Conservation (phyloP, 371 early-diverging fungal genomes). For the Dichotomocladium elegans region DNA sequence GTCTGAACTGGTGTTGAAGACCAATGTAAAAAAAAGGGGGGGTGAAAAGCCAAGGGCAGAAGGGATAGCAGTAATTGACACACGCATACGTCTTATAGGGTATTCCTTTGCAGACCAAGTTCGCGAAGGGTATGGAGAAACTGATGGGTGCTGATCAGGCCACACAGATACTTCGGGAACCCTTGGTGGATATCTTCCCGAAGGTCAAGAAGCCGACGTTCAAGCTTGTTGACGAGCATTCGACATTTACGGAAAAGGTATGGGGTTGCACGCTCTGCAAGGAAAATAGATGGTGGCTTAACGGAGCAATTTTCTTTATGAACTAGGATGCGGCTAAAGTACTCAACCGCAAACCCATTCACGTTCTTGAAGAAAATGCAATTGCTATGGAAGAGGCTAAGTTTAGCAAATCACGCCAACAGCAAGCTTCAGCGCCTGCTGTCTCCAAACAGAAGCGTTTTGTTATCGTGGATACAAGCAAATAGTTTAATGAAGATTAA, state of each 20-base stretch:
- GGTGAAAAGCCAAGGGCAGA: background rate
- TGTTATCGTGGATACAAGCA: conserved; percentile 42
- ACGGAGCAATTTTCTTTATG: background rate
- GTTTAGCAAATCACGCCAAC: conserved; percentile 16
- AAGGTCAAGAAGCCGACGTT: conserved; percentile 74
- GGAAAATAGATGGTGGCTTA: background rate
- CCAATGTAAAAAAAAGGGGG: conserved; percentile 39
- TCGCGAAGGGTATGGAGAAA: conserved; percentile 79
- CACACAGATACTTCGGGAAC: conserved; percentile 46
- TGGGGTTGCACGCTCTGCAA: background rate
- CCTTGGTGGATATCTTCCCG: conserved; percentile 57
- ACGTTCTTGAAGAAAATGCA: conserved; percentile 52
- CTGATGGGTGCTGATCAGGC: conserved; percentile 63
- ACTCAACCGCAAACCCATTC: conserved; percentile 71
- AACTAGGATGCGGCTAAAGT: conserved; percentile 75
- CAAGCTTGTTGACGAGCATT: conserved; percentile 76
- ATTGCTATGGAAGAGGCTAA: conserved; percentile 39
- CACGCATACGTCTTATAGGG: conserved; percentile 25
- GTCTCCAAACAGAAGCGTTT: conserved; percentile 19
- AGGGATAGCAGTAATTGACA: background rate
- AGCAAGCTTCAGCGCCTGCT: conserved; percentile 12
- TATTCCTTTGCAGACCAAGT: conserved; percentile 55
- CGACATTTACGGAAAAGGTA: conserved; percentile 60
- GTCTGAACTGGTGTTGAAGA: conserved; percentile 65
- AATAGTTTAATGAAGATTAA: too few relatives aligned